A percentile compares a stretch with the other conserved stretches of the same genome.
Conservation (phyloP, 306 rosid genomes). For the Sicyos baderoa region DNA sequence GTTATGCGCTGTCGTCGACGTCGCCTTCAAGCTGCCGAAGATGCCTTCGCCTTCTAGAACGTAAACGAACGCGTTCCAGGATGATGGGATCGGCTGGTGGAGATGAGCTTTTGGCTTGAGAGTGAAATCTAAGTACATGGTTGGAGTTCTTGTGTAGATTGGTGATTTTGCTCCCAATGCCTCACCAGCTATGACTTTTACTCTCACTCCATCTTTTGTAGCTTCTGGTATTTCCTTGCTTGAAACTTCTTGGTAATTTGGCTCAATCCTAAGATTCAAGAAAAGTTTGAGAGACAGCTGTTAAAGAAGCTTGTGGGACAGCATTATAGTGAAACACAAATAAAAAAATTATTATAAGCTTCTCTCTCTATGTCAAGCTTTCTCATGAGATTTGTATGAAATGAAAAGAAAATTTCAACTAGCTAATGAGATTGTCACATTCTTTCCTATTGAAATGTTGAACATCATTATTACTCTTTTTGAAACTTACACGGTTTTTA, state of each 20-base stretch:
- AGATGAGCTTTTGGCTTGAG: conserved; percentile 68
- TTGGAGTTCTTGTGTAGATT: conserved; percentile 79
- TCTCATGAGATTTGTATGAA: neutral
- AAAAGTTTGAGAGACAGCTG: neutral
- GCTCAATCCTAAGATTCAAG: conserved; percentile 58
- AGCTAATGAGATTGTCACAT: neutral
- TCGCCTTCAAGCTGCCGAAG: conserved; percentile 45
- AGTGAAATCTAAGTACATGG: conserved; percentile 83
- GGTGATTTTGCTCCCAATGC: conserved; percentile 81
- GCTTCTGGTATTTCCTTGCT: conserved; percentile 71
- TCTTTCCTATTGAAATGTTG: neutral
- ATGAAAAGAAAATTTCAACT: neutral
- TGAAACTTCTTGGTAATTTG: conserved; percentile 73
- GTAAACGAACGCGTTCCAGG: conserved; percentile 89
- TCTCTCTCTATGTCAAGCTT: neutral
- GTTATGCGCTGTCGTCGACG: conserved; percentile 46
- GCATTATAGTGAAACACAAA: neutral
- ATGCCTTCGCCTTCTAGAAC: conserved; percentile 84
- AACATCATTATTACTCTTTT: neutral
- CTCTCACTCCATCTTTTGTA: conserved; percentile 57
- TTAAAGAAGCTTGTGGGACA: neutral
- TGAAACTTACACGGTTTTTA: neutral
- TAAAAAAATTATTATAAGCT: neutral
- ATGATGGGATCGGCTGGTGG: conserved; percentile 55
- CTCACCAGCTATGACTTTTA: conserved; percentile 88